These are phyloP conservation scores for Pecoramyces ruminantium DNA, from an alignment of 192 early-diverging fungal species.

Conservation along the genomic window DNA sequence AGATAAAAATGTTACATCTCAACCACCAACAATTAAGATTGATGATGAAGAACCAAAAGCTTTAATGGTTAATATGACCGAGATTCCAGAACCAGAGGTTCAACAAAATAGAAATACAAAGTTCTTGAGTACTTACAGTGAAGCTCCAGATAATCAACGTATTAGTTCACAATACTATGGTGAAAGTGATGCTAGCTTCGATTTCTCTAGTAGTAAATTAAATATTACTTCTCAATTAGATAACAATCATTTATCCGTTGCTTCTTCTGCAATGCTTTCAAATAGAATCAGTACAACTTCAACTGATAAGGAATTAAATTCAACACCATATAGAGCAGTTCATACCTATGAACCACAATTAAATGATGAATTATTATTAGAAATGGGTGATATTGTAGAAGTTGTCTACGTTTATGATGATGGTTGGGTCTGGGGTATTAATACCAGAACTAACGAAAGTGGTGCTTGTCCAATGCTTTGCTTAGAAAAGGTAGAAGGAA, in stretches of 20 bases:
- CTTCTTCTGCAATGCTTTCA: background rate
- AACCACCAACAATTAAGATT: background rate
- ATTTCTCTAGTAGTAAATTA: background rate
- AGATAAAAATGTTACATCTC: background rate
- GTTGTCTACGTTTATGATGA: background rate
- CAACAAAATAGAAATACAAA: background rate
- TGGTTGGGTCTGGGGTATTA: background rate
- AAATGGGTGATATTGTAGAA: background rate
- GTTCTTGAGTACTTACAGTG: background rate
- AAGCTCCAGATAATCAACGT: background rate
- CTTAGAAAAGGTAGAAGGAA: background rate
- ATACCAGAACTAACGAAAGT: background rate
- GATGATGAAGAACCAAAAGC: background rate
- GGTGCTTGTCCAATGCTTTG: background rate
- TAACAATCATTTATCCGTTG: background rate
- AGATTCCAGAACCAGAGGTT: background rate
- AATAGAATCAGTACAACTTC: background rate
- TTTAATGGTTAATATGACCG: background rate
- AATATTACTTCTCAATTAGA: background rate
- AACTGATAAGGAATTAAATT: background rate
- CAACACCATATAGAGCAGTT: background rate
- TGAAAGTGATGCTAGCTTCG: background rate
- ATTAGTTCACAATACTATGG: background rate
- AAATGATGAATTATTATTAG: background rate
- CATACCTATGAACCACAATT: background rate